phyloP scores from a whole-genome alignment of 345 rosid species.

The Populus euphratica region DNA sequence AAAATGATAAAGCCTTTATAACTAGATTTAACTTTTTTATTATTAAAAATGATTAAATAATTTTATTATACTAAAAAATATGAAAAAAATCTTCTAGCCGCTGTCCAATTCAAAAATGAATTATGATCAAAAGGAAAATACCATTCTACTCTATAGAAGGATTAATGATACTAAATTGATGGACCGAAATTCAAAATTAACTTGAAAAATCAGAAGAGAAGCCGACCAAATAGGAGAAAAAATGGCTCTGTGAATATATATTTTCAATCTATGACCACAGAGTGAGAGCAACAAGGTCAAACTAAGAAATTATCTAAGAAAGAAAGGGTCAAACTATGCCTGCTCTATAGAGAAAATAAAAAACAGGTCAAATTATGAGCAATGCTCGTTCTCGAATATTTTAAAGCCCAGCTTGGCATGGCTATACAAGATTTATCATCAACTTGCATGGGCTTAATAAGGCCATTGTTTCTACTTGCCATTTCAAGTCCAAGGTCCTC shows the following conservation, averaged over 20 bases:
- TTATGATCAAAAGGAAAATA: no score
- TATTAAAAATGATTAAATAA: no score
- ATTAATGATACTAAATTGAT: not conserved
- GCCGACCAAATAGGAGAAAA: not conserved
- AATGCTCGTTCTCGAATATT: no score
- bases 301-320: not conserved
- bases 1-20: no score
- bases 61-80: no score
- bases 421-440: not conserved
- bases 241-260: no score
- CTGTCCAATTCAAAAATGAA: no score
- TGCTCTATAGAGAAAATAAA: not conserved
- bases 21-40: no score
- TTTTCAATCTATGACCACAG: not conserved
- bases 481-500: not conserved
- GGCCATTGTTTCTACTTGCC: not conserved
- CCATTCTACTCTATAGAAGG: no score
- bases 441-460: no score
- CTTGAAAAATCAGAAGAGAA: not conserved
- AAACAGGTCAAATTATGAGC: not conserved
- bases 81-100: no score
- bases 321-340: not conserved
- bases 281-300: not conserved
- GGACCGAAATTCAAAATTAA: not conserved
- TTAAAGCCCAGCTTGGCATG: not conserved